Evolutionary conservation across 2,329 filamentous ascomycete genomes (phyloP), one percentile per base, ranked within the genome.

Genomic region (Ceratocystis colombiana): DNA sequence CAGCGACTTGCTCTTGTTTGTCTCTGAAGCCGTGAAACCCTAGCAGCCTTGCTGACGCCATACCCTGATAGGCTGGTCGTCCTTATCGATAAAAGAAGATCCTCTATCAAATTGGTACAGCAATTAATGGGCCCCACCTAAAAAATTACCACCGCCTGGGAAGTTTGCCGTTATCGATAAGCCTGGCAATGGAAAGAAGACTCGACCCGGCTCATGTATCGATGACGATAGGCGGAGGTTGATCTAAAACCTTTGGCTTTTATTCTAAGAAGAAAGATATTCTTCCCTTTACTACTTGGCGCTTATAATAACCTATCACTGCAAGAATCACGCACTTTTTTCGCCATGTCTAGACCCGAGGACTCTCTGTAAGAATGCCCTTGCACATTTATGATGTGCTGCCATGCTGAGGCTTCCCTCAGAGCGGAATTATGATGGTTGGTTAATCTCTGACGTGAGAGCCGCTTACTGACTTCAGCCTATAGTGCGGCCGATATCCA

Each of bases 321-420:
- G 10, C 61, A 22, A 20, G 15, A 25, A 30, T 22, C 44, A 33
- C 44, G 20, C 41, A 12, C 41, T 12, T 6, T 46, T 45, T 17
- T 64, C 78, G 87, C 61, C 74, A 97, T 99, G 94, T 97, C 94
- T 74, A 90, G 94, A 71, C 94, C 94, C 70, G 94, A 99, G 81
- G 94, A 99, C 78, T 88, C 85, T 70, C 86, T 97, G 89, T 94
- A 81, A 61, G 64, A n/a, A 22, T 17, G 25, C 48, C 37, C 50
- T 73, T 33, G 5, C 48, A 50, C 44, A 62, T 41, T 10, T 44
- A 12, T 46, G 15, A 37, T 33, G n/a, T 37, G 15, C 55, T 37
- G 22, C 45, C 44, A 25, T 33, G 22, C 25, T n/a, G 30, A n/a
- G 25, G 15, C 20, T 22, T 20, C 17, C 25, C 37, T 17, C 5